Conservation (phyloP, 2,329 filamentous ascomycete genomes). For the Fusarium armeniacum region DNA sequence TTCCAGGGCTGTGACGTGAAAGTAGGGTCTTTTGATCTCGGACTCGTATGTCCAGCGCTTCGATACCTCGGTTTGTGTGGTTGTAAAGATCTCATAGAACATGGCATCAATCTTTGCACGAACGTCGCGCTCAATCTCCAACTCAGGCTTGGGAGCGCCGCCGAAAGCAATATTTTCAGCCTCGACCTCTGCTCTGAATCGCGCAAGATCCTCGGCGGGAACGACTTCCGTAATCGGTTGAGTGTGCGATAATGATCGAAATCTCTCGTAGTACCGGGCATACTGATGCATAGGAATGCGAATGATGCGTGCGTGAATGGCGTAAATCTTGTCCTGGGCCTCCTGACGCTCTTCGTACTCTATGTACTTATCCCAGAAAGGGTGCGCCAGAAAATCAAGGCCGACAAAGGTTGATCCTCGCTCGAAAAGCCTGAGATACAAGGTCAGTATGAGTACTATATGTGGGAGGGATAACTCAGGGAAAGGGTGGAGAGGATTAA, state of each 20-base stretch:
- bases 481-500: conserved; percentile 63
- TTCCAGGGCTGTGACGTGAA: conserved; percentile 94
- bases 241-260: conserved; percentile 80
- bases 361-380: conserved; percentile 99
- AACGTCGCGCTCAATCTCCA: conserved; percentile 87
- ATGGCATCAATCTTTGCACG: conserved; percentile 83
- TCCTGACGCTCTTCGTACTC: conserved; percentile 96
- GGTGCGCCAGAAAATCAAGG: conserved; percentile 92
- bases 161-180: conserved; percentile 70
- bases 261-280: conserved; percentile 92
- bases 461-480: conserved; percentile 54
- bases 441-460: conserved; percentile 49
- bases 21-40: conserved; percentile 95
- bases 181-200: conserved; percentile 80
- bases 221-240: conserved; percentile 81
- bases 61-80: conserved; percentile 87
- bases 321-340: conserved; percentile 85
- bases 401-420: conserved; percentile 87
- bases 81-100: conserved; percentile 84
- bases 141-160: conserved; percentile 71
- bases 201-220: conserved; percentile 74
- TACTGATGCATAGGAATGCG: conserved; percentile 97
- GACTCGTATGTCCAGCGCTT: conserved; percentile 96
- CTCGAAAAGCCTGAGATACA: conserved; percentile 85
- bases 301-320: conserved; percentile 84